Conservation (phyloP, 129 eudicot genomes). For the Mikania micrantha region DNA sequence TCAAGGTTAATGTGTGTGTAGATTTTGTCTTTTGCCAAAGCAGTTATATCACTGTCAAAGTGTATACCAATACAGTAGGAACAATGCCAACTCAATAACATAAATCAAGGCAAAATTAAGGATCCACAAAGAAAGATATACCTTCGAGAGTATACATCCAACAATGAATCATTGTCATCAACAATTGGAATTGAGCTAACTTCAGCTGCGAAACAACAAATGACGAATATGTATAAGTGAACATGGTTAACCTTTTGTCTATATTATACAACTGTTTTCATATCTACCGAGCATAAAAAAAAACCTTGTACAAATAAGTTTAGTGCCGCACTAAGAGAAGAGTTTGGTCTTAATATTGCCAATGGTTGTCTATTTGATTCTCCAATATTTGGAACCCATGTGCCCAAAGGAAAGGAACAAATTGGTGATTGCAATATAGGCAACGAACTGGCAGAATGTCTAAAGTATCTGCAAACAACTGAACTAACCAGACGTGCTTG, state of each 20-base stretch:
- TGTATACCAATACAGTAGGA: background rate
- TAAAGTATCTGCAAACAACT: slow-evolving; percentile 87
- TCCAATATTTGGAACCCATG: slow-evolving; percentile 92
- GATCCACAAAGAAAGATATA: slow-evolving; percentile 14
- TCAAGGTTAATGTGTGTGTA: slow-evolving; percentile 81
- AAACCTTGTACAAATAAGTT: slow-evolving; percentile 85
- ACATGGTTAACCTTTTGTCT: background rate
- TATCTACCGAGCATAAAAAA: background rate
- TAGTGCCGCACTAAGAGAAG: slow-evolving; percentile 77
- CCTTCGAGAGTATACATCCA: slow-evolving; percentile 92
- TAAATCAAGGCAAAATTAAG: background rate
- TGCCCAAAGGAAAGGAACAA: slow-evolving; percentile 67
- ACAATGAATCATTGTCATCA: slow-evolving; percentile 75
- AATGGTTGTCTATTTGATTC: slow-evolving; percentile 63
- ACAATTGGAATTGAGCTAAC: slow-evolving; percentile 89
- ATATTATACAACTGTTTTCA: background rate
- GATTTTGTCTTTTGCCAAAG: slow-evolving; percentile 78
- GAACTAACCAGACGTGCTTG: slow-evolving; percentile 25
- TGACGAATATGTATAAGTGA: background rate
- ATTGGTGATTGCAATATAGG: slow-evolving; percentile 79
- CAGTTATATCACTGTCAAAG: slow-evolving; percentile 72
- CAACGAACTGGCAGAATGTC: slow-evolving; percentile 62
- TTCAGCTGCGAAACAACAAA: slow-evolving; percentile 51
- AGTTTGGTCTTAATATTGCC: slow-evolving; percentile 70
- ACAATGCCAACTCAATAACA: slow-evolving; percentile 1